phyloP scores from a whole-genome alignment of 1,284 basidiomycete species.

The Cryptococcus sp. region DNA sequence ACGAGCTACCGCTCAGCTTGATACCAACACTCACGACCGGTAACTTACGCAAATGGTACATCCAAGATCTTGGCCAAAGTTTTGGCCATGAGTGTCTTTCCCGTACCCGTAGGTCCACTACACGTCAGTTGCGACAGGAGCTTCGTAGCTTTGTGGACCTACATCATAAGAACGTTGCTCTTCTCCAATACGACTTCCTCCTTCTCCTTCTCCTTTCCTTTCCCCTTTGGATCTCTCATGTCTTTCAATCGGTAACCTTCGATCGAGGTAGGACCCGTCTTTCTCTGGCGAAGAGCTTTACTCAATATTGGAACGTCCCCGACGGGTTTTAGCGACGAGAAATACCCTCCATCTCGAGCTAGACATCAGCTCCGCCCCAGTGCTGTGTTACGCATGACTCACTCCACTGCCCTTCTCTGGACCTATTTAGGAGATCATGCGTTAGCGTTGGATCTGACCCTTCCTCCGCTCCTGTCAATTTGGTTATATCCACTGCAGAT shows the following conservation, averaged over 20 bases:
- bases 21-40: slow-evolving; percentile 52
- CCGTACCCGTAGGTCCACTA: slow-evolving; percentile 52
- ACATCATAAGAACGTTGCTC: slow-evolving; percentile 88
- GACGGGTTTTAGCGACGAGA: slow-evolving; percentile 34
- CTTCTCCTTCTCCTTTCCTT: slow-evolving; percentile 3
- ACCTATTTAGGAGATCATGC: slow-evolving; percentile 26
- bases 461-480: slow-evolving; percentile 23
- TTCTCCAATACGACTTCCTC: slow-evolving; percentile 65
- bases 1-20: slow-evolving; percentile 32
- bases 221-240: neutral
- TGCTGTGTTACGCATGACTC: slow-evolving; percentile 22
- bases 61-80: slow-evolving; percentile 81
- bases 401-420: slow-evolving; percentile 39
- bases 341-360: slow-evolving; percentile 34
- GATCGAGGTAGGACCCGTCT: neutral
- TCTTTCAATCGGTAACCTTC: neutral
- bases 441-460: slow-evolving; percentile 38
- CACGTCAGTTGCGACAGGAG: slow-evolving; percentile 8
- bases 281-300: slow-evolving; percentile 18
- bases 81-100: slow-evolving; percentile 80
- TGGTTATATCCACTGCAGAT: slow-evolving; percentile 22
- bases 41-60: slow-evolving; percentile 73
- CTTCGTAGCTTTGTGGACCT: slow-evolving; percentile 24
- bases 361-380: slow-evolving; percentile 13
- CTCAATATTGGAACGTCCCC: slow-evolving; percentile 8